Base-by-base conservation (phyloP, 768 basidiomycete species). In the Coprinopsis sp. region DNA sequence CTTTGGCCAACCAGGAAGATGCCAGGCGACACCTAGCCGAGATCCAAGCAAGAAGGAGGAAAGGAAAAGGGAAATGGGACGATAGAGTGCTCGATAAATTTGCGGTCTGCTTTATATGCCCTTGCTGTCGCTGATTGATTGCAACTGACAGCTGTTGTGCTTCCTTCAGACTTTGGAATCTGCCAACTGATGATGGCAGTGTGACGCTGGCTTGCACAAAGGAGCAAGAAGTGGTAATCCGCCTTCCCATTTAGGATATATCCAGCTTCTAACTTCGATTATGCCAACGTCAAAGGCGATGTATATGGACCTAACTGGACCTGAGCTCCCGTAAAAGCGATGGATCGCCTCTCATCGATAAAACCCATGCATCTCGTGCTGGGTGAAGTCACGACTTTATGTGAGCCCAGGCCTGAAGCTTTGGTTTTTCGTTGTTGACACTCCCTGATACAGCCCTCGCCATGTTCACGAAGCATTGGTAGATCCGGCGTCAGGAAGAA, bases 291-390 rank as follows among this genome's bases (percentile, higher is more conserved):
- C 22, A 12, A 52, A 83, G 82, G 74, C 72, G 1, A 85, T 85
- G 82, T 85, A 84, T 53, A 60, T 67, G 31, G 83, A 85, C 46
- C 59, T 62, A 21, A 72, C 77, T 4, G 83, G 82, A 2, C 65
- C 77, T 2, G 69, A 11, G 73, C 70, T 48, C 79, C 82, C 5
- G 70, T 84, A 6, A 57, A 66, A 31, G 69, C 68, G 6, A 54
- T 85, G 43, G 66, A 72, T 51, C 52, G 58, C 33, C 49, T 63
- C 12, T 77, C 74, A 45, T 37, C 54, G 10, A 54, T 47, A 18
- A 63, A 70, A 6, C 79, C 79, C 0, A 63, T 82, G 1, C 79
- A 81, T 52, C 61, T 83, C 18, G 63, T 81, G 29, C 66, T 82
- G 27, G 82, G 79, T 8, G 62, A 57, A 14, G 61, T 69, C 23